Conservation (phyloP, 1,139 yeast genomes). For the Hyphopichia buzzinii region DNA sequence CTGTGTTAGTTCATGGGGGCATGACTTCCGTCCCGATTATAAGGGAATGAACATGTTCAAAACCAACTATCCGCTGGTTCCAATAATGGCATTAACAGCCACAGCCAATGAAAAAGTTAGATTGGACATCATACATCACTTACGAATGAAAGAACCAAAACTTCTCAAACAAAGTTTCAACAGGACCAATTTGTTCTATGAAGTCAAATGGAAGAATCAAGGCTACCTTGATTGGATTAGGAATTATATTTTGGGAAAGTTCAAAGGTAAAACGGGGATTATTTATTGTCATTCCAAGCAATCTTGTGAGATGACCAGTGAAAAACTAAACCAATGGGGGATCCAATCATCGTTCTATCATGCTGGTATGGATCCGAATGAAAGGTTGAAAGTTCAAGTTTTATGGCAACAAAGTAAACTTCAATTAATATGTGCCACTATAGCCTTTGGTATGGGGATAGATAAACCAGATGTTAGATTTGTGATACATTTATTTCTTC, state of each 20-base stretch:
- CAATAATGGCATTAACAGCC: constrained; percentile 95
- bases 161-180: constrained; percentile 80
- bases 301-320: constrained; percentile 81
- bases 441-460: constrained; percentile 99
- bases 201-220: constrained; percentile 63
- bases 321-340: constrained; percentile 57
- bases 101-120: constrained; percentile 94
- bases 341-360: constrained; percentile 77
- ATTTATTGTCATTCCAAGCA: constrained; percentile 91
- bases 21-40: constrained; percentile 96
- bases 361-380: constrained; percentile 88
- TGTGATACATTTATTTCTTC: constrained; percentile 87
- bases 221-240: constrained; percentile 61
- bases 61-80: constrained; percentile 69
- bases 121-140: constrained; percentile 77
- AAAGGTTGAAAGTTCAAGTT: constrained; percentile 64
- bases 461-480: constrained; percentile 94
- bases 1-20: constrained; percentile 99
- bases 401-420: constrained; percentile 76
- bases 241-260: constrained; percentile 51
- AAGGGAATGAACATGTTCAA: constrained; percentile 77
- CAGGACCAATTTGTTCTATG: constrained; percentile 80
- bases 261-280: constrained; percentile 71
- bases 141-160: constrained; percentile 55
- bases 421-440: constrained; percentile 90